Evolutionary conservation across 179 eudicot species (phyloP).

Genomic region (Drosera spatulata): DNA sequence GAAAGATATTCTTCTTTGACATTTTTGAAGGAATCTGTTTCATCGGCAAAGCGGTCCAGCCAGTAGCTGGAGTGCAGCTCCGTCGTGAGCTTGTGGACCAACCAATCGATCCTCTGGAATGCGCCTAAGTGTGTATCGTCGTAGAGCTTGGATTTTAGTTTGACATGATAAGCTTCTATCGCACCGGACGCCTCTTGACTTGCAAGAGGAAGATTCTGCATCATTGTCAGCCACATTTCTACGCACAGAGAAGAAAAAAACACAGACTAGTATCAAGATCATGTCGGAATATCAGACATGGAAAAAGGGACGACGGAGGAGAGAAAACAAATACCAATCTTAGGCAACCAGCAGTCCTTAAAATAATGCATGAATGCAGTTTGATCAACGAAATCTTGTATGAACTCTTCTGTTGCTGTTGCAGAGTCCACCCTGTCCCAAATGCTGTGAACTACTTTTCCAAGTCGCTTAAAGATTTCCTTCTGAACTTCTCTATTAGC

Average conservation of each 20-base stretch:
- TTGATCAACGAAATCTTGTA: slow-evolving; percentile 66
- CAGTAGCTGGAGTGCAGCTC: slow-evolving; percentile 87
- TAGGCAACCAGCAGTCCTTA: slow-evolving; percentile 79
- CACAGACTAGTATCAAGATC: no score
- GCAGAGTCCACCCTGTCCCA: slow-evolving; percentile 51
- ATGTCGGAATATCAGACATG: not conserved
- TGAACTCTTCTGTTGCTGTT: slow-evolving; percentile 39
- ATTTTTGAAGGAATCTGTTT: slow-evolving; percentile 73
- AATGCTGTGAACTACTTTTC: slow-evolving; percentile 49
- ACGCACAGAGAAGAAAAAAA: slow-evolving; percentile 6
- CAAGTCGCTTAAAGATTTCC: slow-evolving; percentile 69
- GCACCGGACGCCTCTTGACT: slow-evolving; percentile 94
- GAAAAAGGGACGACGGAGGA: slow-evolving; percentile 4
- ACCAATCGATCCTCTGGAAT: slow-evolving; percentile 87
- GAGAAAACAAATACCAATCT: slow-evolving; percentile 46
- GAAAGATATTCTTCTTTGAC: slow-evolving; percentile 77
- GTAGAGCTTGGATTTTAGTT: slow-evolving; percentile 61
- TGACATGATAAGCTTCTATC: slow-evolving; percentile 90
- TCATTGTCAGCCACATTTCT: slow-evolving; percentile 88
- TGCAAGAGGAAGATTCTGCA: slow-evolving; percentile 72
- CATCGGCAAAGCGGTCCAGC: slow-evolving; percentile 89
- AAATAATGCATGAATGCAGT: slow-evolving; percentile 71
- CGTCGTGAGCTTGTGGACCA: slow-evolving; percentile 76
- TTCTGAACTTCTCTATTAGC: slow-evolving; percentile 44
- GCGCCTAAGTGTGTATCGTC: slow-evolving; percentile 82